phyloP scores from a whole-genome alignment of 2,329 filamentous ascomycete genomes.

The Aspergillus sp. region DNA sequence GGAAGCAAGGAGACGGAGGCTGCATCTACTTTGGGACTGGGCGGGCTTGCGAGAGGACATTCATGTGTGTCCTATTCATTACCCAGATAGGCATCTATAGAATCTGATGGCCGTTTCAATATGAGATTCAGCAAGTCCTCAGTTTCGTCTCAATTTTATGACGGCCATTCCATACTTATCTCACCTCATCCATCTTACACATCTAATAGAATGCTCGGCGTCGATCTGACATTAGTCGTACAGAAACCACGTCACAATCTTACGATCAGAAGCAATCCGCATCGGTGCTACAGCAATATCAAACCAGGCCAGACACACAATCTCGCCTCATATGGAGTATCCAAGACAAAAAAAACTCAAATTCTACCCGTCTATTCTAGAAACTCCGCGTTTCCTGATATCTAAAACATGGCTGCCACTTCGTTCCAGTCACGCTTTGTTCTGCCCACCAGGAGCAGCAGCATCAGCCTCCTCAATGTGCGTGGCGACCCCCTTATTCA shows the following conservation, averaged over 20 bases:
- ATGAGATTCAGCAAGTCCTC: background rate
- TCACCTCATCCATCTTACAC: no score
- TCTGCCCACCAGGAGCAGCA: slow-evolving; percentile 1
- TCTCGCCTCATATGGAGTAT: no score
- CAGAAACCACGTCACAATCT: no score
- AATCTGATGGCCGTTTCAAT: background rate
- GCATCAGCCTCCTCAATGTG: slow-evolving; percentile 21
- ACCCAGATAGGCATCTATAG: background rate
- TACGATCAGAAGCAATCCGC: no score
- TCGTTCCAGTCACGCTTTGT: slow-evolving; percentile 5
- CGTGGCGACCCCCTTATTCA: slow-evolving; percentile 22
- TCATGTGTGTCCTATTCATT: background rate
- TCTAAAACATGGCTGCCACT: background rate
- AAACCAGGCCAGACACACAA: no score
- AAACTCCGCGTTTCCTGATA: background rate
- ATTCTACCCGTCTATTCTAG: background rate
- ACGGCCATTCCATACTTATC: no score
- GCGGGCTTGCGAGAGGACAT: no score
- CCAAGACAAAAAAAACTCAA: background rate
- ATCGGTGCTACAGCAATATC: no score
- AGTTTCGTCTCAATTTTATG: background rate
- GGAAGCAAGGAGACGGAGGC: no score
- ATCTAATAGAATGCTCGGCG: no score
- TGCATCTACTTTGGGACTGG: no score
- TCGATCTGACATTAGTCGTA: no score